Base-by-base conservation (phyloP, 1,284 basidiomycete genomes). In the Hypsizygus ulmarius region DNA sequence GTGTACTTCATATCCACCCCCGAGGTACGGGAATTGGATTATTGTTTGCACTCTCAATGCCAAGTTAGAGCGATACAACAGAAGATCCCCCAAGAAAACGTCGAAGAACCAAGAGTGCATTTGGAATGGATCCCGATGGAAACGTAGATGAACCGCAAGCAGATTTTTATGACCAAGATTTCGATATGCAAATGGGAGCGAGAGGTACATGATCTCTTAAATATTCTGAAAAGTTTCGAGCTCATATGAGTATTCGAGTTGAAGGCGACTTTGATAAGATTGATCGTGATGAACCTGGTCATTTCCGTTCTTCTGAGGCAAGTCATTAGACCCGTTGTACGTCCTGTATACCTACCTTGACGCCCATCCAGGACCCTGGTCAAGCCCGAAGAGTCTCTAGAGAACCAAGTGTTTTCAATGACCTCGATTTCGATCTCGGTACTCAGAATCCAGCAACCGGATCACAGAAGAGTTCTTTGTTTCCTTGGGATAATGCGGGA, bases 401-500 rank as follows among this genome's bases (percentile, higher is more conserved):
- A 18, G 74, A 75, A 11, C 72, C 71, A 5, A 82, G 79, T 25
- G 56, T 73, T 6, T 54, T 75, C 63, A 72, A 53, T 39, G 67
- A 78, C 49, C 65, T 82, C 38, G 76, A 70, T 14, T 60, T 78
- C 47, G 73, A 74, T 40, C 52, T 70, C 6, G 66, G 57, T 12
- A 59, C 58, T 14, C 63, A 70, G 32, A 69, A 75, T 43, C 59
- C 65, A 33, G 60, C 65, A 40, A 62, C 45, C 41, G 76, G 70
- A 30, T 86, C 84, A 14, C 86, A 88, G 59, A 73, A 76, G 29
- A 86, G 79, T 56, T 79, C 81, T 5, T 64, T 90, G 37, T 89
- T 89, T 63, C 89, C 88, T 3, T 91, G 88, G 88, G 87, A 90
- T 58, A 76, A 90, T 62, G 86, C 85, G 11, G 85, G 81, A 0